Conservation (phyloP, 2,329 filamentous ascomycete genomes). For the Davidsoniella eucalypti region DNA sequence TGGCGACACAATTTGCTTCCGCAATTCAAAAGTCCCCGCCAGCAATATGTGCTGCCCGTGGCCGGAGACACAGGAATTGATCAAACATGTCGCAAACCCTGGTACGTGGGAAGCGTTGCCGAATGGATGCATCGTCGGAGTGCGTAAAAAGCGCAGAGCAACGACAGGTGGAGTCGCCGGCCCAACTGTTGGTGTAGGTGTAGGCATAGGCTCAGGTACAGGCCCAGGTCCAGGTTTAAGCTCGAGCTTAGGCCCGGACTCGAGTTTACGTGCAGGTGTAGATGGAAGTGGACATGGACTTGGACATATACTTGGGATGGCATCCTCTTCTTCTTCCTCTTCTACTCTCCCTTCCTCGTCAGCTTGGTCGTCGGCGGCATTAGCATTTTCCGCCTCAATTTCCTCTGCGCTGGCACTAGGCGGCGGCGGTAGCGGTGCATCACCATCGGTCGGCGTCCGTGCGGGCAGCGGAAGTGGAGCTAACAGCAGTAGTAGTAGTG, state of each 20-base stretch:
- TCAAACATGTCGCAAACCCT: conserved; percentile 40
- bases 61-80: conserved; percentile 33
- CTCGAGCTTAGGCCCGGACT: too few relatives aligned
- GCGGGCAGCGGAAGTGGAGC: too few relatives aligned
- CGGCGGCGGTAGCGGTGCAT: not conserved
- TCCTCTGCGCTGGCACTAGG: not conserved
- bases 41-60: conserved; percentile 32
- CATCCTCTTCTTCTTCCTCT: not conserved
- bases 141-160: conserved; percentile 31
- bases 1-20: conserved; percentile 40
- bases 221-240: too few relatives aligned
- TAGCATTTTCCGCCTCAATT: not conserved
- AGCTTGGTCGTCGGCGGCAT: not conserved
- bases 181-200: not conserved
- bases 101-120: conserved; percentile 48
- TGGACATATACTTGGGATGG: too few relatives aligned
- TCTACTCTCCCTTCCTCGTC: not conserved
- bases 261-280: too few relatives aligned
- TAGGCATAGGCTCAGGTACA: too few relatives aligned
- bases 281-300: too few relatives aligned
- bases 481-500: too few relatives aligned
- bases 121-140: conserved; percentile 44
- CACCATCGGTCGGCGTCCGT: too few relatives aligned
- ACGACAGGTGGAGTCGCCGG: not conserved
- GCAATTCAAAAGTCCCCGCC: conserved; percentile 25